Evolutionary conservation across 495 filamentous ascomycete genomes (phyloP).

Genomic region (Penicillium fimorum): DNA sequence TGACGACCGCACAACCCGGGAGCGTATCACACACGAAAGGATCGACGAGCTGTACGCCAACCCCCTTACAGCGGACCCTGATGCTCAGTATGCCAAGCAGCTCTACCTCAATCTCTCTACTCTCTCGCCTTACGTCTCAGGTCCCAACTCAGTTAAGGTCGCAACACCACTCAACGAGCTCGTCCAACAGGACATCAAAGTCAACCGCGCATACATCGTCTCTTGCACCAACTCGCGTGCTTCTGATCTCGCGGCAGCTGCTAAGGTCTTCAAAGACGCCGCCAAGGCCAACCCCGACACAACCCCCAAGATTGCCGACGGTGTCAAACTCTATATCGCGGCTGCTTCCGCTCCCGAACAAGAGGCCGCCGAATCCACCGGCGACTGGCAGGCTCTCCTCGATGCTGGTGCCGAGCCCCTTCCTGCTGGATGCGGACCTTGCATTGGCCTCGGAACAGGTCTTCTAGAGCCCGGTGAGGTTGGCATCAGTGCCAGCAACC

Average conservation of each 20-base stretch:
- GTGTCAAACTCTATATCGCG: slow-evolving; percentile 88
- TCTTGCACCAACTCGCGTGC: slow-evolving; percentile 88
- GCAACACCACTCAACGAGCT: slow-evolving; percentile 78
- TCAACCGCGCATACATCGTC: slow-evolving; percentile 87
- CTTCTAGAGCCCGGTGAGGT: slow-evolving; percentile 82
- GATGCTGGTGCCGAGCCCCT: slow-evolving; percentile 75
- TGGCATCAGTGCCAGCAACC: slow-evolving; percentile 85
- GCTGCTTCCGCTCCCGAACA: slow-evolving; percentile 85
- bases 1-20: slow-evolving; percentile 17
- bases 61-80: slow-evolving; percentile 67
- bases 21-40: slow-evolving; percentile 64
- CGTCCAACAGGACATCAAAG: slow-evolving; percentile 57
- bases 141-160: slow-evolving; percentile 87
- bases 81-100: slow-evolving; percentile 78
- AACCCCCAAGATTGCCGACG: slow-evolving; percentile 70
- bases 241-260: slow-evolving; percentile 80
- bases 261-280: slow-evolving; percentile 81
- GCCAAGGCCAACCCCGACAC: slow-evolving; percentile 52
- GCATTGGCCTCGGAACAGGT: slow-evolving; percentile 84
- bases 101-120: slow-evolving; percentile 78
- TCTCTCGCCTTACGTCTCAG: slow-evolving; percentile 81
- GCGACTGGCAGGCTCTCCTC: slow-evolving; percentile 84
- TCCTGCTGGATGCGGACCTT: slow-evolving; percentile 81
- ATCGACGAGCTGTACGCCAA: slow-evolving; percentile 72
- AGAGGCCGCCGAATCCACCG: slow-evolving; percentile 69